These are phyloP conservation scores for Arctostaphylos glauca DNA, from an alignment of 148 eudicot species.

Conservation along the genomic window DNA sequence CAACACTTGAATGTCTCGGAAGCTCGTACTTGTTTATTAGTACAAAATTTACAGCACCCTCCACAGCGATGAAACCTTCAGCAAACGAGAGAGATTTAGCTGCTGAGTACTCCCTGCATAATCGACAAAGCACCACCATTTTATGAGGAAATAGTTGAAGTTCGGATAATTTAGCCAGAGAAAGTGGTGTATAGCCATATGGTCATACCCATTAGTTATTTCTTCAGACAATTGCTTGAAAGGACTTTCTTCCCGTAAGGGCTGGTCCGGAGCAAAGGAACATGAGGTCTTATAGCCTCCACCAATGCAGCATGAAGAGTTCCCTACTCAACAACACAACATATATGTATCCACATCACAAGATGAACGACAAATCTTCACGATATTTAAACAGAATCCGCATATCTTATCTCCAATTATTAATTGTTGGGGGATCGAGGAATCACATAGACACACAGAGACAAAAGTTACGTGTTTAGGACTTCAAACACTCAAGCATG, in stretches of 20 bases:
- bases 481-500: no score
- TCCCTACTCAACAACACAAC: constrained; percentile 23
- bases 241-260: constrained; percentile 42
- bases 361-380: not conserved
- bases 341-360: constrained; percentile 9
- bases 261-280: constrained; percentile 32
- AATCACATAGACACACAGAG: no score
- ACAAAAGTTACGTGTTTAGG: no score
- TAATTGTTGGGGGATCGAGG: no score
- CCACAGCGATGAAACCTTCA: not conserved
- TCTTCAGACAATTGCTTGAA: constrained; percentile 30
- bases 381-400: not conserved
- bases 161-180: constrained; percentile 7
- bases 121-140: not conserved
- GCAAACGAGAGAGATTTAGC: constrained; percentile 13
- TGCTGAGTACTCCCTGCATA: not conserved
- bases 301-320: constrained; percentile 35
- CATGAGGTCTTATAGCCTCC: constrained; percentile 39
- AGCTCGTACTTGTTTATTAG: constrained; percentile 11
- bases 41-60: constrained; percentile 25
- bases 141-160: not conserved
- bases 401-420: not conserved
- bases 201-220: constrained; percentile 17
- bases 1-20: not conserved
- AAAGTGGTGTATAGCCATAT: not conserved